Evolutionary conservation across 345 rosid genomes (phyloP).

Genomic region (Leavenworthia alabamica): DNA sequence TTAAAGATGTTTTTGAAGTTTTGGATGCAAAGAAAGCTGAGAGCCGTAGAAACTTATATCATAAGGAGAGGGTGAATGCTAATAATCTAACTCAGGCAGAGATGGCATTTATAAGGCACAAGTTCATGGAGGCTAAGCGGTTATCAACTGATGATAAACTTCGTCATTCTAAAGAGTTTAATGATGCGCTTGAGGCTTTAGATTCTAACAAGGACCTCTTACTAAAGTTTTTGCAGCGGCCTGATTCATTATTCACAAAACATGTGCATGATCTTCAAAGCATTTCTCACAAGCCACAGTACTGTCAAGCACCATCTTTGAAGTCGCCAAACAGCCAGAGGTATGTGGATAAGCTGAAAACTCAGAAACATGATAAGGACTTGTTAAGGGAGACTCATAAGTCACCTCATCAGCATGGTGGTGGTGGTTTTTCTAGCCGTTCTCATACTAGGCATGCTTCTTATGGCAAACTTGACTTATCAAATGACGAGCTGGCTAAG

Average conservation of each 20-base stretch:
- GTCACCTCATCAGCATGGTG: conserved; percentile 31
- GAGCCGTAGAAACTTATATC: conserved; percentile 30
- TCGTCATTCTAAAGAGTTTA: conserved; percentile 68
- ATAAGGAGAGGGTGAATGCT: conserved; percentile 30
- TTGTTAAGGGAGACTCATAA: conserved; percentile 28
- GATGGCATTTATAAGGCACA: conserved; percentile 62
- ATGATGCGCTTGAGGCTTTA: conserved; percentile 68
- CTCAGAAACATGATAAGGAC: conserved; percentile 40
- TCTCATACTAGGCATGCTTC: conserved; percentile 31
- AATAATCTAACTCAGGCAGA: conserved; percentile 56
- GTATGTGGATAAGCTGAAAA: conserved; percentile 24
- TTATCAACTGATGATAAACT: conserved; percentile 66
- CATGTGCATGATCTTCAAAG: conserved; percentile 66
- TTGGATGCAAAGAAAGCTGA: conserved; percentile 51
- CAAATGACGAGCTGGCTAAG: conserved; percentile 39
- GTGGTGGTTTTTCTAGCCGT: conserved; percentile 32
- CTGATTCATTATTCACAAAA: conserved; percentile 74
- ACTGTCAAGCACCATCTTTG: conserved; percentile 35
- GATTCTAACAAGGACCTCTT: conserved; percentile 76
- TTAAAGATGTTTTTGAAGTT: conserved; percentile 96
- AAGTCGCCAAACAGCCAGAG: conserved; percentile 36
- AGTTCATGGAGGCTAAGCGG: conserved; percentile 69
- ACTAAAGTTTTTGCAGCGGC: conserved; percentile 78
- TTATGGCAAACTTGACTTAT: conserved; percentile 27
- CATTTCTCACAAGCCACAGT: conserved; percentile 37